Base-by-base conservation (phyloP, 345 rosid genomes). In the Lepidium aucheri region DNA sequence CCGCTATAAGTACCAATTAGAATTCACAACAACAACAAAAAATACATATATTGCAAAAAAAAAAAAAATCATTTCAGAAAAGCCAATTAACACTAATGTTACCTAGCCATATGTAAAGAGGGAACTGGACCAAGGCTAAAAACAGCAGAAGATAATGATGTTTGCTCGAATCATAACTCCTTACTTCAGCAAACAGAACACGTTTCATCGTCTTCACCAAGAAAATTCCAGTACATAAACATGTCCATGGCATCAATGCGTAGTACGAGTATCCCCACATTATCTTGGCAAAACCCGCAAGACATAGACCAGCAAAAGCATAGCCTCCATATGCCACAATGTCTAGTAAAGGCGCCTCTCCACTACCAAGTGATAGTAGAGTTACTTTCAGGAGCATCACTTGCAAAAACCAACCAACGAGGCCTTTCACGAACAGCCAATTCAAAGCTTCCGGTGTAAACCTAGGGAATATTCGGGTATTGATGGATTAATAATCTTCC, bases 21-120 rank as follows among this genome's bases (percentile, higher is more conserved):
- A 70, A 44, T 45, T 62, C 63, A 53, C 63, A 62, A 32, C 6
- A 35, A 53, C 44, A 32, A n/a, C n/a, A n/a, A n/a, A n/a, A 11
- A 35, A 20, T 1, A 52, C 36, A 43, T 68, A 35, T n/a, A 6
- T 65, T 67, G 7, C n/a, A 8, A n/a, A 13, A 32, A 14, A 20
- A 14, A 20, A 58, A 26, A 20, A 58, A 13, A 3, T 4, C 5
- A 12, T 26, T 47, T 67, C 58, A 86, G 63, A 94, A 74, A 65
- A 94, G 85, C 97, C 97, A 94, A 54, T 73, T 88, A 61, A 87
- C 83, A 74, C 79, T 88, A 67, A 88, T 82, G 84, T 90, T 93
- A 73, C 97, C 95, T 56, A 94, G 95, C 99, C 99, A 90, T 39
- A 69, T 68, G 78, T 86, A 82, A 68, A 90, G 81, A 8, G 97